Conservation (phyloP, 129 eudicot species). For the Arctium lappa region DNA sequence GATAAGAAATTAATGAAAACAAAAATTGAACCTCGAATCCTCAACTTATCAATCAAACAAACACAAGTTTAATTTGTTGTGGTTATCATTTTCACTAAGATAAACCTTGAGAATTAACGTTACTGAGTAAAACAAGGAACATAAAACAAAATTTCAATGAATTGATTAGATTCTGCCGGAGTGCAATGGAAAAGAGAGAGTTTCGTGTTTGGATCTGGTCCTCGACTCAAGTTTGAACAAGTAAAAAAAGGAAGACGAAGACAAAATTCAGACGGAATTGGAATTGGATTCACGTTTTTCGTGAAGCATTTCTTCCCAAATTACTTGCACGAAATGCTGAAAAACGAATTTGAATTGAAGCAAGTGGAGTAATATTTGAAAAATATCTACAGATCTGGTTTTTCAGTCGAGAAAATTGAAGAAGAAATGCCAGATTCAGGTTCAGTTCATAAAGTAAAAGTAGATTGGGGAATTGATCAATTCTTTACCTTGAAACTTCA, state of each 20-base stretch:
- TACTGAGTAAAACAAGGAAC: neutral
- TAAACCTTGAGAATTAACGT: neutral
- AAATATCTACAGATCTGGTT: neutral
- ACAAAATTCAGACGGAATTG: slow-evolving; percentile 14
- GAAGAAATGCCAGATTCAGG: neutral
- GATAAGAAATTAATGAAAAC: slow-evolving; percentile 8
- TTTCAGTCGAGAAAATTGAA: neutral
- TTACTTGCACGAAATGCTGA: neutral
- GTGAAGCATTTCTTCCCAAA: neutral
- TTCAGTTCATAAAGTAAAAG: neutral
- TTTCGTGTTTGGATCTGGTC: neutral
- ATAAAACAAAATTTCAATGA: neutral
- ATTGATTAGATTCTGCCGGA: slow-evolving; percentile 10
- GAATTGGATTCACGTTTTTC: neutral
- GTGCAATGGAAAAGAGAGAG: neutral
- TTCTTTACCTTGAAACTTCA: slow-evolving; percentile 79
- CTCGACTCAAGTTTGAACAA: neutral
- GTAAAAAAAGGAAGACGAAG: slow-evolving; percentile 12
- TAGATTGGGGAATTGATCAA: neutral
- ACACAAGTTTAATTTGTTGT: neutral
- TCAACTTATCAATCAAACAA: neutral
- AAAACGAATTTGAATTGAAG: neutral
- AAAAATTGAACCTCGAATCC: neutral
- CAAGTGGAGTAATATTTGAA: neutral
- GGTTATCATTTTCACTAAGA: neutral